Base-by-base conservation (phyloP, 1,139 yeast genomes). In the Zygosaccharomyces sapae region DNA sequence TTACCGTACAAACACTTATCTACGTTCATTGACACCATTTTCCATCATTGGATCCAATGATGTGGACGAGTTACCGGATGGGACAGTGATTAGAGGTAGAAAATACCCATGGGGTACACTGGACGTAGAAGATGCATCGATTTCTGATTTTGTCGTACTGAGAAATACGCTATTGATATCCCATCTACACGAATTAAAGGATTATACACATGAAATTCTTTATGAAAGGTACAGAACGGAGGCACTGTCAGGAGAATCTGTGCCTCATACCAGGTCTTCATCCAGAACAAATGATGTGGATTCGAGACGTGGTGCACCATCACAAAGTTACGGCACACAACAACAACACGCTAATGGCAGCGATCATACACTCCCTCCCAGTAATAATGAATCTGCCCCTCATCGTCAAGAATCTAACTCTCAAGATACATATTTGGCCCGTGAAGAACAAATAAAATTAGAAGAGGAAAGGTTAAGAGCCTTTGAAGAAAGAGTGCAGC, bases 151-250 rank as follows among this genome's bases (percentile, higher is more conserved):
- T 65, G 77, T 83, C n/a, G 76, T 85, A 20, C 74, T 92, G 59
- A 82, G 90, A 63, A 83, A 89, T 47, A 90, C 92, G 2, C 69
- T 92, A 43, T 77, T 92, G 59, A 92, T 95, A 41, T 81, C 96
- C n/a, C 98, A 92, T 66, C 75, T 92, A 58, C 90, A 86, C 63
- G 98, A 92, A 65, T 78, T 92, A 67, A 87, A 90, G 67, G 97
- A 92, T 62, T 80, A 83, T 64, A 92, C 97, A 19, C 96, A 89
- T 64, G 96, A 89, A 64, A 80, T 86, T 59, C 73, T 90, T 54
- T 92, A 92, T 66, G 98, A 92, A 68, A 82, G 84, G 52, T 92
- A 90, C 69, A 83, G 98, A 71, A 87, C 97, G 4, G 95, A 86
- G 62, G 83, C 94, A 43, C 77, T 90, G 56, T 84, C 86, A 38